Evolutionary conservation across 805 yeast species (phyloP).

Genomic region (Candida pini): DNA sequence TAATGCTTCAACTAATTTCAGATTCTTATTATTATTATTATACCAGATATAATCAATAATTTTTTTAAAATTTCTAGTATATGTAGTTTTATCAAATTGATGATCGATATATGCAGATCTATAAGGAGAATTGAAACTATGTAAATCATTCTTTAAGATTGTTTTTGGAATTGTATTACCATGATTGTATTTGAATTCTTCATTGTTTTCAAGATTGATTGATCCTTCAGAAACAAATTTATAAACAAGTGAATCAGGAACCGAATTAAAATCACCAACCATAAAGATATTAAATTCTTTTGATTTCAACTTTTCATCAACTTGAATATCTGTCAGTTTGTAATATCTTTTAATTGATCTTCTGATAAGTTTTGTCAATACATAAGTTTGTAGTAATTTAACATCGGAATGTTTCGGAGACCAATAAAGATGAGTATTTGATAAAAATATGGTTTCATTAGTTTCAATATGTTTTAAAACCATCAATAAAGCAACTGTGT

Average conservation of each 20-base stretch:
- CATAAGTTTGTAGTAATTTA: conserved; percentile 46
- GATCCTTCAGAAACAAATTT: conserved; percentile 33
- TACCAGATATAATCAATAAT: conserved; percentile 58
- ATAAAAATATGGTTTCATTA: conserved; percentile 35
- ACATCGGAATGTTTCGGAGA: conserved; percentile 46
- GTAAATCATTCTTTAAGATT: conserved; percentile 10
- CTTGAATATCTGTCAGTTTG: conserved; percentile 7
- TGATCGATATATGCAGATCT: conserved; percentile 17
- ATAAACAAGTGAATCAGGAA: conserved; percentile 43
- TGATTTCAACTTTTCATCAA: conserved; percentile 12
- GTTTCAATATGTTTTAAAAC: conserved; percentile 41
- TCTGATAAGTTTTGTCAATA: conserved; percentile 31
- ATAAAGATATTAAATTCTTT: conserved; percentile 34
- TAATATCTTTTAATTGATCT: conserved; percentile 23
- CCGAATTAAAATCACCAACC: conserved; percentile 55
- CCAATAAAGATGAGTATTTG: conserved; percentile 65
- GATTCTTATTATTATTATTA: conserved; percentile 29
- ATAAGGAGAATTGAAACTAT: conserved; percentile 25
- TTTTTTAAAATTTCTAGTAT: conserved; percentile 43
- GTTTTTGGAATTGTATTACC: conserved; percentile 9
- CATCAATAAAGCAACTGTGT: conserved; percentile 53
- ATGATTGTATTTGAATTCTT: conserved; percentile 17
- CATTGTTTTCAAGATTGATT: conserved; percentile 12
- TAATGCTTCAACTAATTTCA: conserved; percentile 39
- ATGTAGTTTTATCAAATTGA: conserved; percentile 34